phyloP scores from a whole-genome alignment of 2,329 filamentous ascomycete genomes.

The Alternaria consortialis region DNA sequence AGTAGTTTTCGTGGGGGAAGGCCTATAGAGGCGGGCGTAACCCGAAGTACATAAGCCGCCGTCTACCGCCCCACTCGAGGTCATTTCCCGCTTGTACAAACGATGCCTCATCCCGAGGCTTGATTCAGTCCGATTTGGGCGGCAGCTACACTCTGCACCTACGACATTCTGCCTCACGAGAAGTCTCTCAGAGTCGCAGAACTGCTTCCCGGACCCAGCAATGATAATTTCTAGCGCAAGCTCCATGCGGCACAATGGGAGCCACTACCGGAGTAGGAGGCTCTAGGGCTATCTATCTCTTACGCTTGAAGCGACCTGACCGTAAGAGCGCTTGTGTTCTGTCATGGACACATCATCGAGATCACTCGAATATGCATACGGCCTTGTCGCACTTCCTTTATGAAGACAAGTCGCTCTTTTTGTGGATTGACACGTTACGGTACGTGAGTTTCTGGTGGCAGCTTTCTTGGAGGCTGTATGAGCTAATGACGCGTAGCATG shows the following conservation, averaged over 20 bases:
- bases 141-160: neutral
- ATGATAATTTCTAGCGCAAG: neutral
- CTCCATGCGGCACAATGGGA: neutral
- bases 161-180: neutral
- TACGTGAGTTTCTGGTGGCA: rapidly evolving
- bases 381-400: neutral
- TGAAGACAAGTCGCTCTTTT: neutral
- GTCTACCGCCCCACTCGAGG: neutral
- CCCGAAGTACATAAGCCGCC: neutral
- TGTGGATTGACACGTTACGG: neutral
- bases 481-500: neutral
- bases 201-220: neutral
- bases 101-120: neutral
- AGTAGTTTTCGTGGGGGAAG: neutral
- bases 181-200: neutral
- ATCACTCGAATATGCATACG: neutral
- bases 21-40: neutral
- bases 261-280: neutral
- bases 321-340: neutral
- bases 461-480: neutral
- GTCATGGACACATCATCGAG: neutral
- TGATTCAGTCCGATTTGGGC: neutral
- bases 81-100: neutral
- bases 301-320: neutral
- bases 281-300: too few species aligned